Percentiles rank a stretch among this genome's conserved stretches.
Evolutionary conservation across 306 rosid genomes (phyloP).

Genomic region (cucumber (Cucumis sativus)): DNA sequence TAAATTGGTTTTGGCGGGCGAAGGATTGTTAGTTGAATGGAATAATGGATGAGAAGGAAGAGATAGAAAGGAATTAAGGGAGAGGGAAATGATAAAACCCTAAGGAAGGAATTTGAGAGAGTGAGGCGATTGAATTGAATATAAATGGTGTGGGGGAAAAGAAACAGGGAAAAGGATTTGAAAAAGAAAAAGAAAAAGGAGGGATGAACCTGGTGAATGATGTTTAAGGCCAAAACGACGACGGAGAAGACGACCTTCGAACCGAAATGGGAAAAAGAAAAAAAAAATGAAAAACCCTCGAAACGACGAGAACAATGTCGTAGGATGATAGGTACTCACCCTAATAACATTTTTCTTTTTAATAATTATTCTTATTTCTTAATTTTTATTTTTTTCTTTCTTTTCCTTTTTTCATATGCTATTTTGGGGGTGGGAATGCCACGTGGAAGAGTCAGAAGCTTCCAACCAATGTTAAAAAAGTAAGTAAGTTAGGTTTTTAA

Average conservation of each 20-base stretch:
- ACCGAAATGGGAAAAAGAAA: not conserved
- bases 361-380: not conserved
- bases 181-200: not conserved
- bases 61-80: not conserved
- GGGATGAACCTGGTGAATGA: not conserved
- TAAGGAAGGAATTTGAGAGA: not conserved
- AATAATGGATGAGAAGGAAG: not conserved
- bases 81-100: not conserved
- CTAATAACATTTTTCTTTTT: not conserved
- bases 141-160: not conserved
- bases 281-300: not conserved
- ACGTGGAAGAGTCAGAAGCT: not conserved
- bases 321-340: not conserved
- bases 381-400: not conserved
- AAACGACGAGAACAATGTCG: slow-evolving; percentile 19
- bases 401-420: not conserved
- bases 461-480: not conserved
- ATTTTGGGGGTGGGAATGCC: not conserved
- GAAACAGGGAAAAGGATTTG: not conserved
- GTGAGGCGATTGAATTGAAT: not conserved
- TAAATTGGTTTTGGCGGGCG: not conserved
- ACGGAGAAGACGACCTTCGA: slow-evolving; percentile 16
- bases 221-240: slow-evolving; percentile 16
- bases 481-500: no score
- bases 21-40: not conserved